phyloP scores from a whole-genome alignment of 768 basidiomycete genomes.

The Xerocomus brunneocitrinus region DNA sequence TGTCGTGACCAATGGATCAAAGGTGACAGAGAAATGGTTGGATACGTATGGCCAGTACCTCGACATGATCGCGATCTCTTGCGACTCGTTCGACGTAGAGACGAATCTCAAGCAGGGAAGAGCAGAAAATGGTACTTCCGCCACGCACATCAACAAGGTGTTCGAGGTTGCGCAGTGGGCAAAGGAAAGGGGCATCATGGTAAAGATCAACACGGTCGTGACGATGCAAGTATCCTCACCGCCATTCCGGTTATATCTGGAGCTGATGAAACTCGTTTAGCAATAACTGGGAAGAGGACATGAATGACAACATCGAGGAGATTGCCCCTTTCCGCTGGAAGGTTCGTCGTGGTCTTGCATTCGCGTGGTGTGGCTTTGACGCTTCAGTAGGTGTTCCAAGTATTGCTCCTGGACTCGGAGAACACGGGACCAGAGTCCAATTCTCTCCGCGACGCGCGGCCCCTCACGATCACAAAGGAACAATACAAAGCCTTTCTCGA shows the following conservation, averaged over 20 bases:
- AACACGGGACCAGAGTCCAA: slow-evolving; percentile 23
- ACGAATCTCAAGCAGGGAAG: slow-evolving; percentile 29
- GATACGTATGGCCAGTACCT: slow-evolving; percentile 33
- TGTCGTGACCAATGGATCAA: slow-evolving; percentile 30
- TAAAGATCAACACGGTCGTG: slow-evolving; percentile 34
- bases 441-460: slow-evolving; percentile 26
- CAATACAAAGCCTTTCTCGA: slow-evolving; percentile 33
- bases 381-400: slow-evolving; percentile 27
- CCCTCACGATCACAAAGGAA: slow-evolving; percentile 27
- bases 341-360: slow-evolving; percentile 11
- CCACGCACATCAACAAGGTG: slow-evolving; percentile 25
- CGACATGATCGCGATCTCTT: slow-evolving; percentile 36
- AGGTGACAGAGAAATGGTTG: slow-evolving; percentile 35
- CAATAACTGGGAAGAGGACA: slow-evolving; percentile 34
- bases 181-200: slow-evolving; percentile 24
- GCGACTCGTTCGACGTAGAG: slow-evolving; percentile 32
- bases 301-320: slow-evolving; percentile 30
- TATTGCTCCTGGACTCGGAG: slow-evolving; percentile 27
- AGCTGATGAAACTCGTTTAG: slow-evolving; percentile 8
- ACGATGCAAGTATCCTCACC: slow-evolving; percentile 16
- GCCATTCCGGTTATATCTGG: neutral
- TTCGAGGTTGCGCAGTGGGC: slow-evolving; percentile 32
- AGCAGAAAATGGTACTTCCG: slow-evolving; percentile 23
- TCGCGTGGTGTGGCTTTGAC: neutral
- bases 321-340: slow-evolving; percentile 33